phyloP scores from a whole-genome alignment of 1,284 basidiomycete species.

The Apiotrichum sp. region DNA sequence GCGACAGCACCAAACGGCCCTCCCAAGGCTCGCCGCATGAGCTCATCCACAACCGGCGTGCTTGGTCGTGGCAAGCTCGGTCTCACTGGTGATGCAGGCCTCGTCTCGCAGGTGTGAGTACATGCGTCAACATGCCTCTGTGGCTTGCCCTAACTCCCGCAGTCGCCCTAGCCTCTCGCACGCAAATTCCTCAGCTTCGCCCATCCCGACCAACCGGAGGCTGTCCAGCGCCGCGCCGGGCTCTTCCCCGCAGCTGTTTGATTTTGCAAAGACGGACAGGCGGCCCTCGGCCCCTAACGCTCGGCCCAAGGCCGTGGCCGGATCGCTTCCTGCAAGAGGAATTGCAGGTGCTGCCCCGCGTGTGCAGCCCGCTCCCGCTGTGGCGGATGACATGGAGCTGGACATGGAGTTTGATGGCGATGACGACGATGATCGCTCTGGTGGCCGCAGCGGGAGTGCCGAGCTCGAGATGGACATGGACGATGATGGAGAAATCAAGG shows the following conservation, averaged over 20 bases:
- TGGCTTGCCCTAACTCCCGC: too few species aligned
- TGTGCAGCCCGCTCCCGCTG: constrained; percentile 9
- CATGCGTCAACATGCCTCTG: too few species aligned
- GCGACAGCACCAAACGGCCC: constrained; percentile 10
- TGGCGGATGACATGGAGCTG: constrained; percentile 39
- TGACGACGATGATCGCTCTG: constrained; percentile 19
- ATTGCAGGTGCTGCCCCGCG: constrained; percentile 10
- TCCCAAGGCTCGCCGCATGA: constrained; percentile 36
- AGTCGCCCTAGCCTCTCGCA: constrained; percentile 21
- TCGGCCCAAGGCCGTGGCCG: constrained; percentile 21
- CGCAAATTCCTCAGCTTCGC: constrained; percentile 19
- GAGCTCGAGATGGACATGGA: constrained; percentile 38
- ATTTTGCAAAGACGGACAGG: constrained; percentile 43
- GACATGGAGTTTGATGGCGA: constrained; percentile 38
- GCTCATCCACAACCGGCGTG: constrained; percentile 41
- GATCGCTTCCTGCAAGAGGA: constrained; percentile 28
- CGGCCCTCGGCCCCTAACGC: constrained; percentile 14
- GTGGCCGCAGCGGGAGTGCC: constrained; percentile 20
- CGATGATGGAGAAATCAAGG: constrained; percentile 10
- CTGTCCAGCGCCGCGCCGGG: constrained; percentile 18
- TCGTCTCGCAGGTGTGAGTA: constrained; percentile 31
- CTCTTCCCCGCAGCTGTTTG: constrained; percentile 37
- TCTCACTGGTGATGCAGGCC: constrained; percentile 29
- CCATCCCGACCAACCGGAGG: constrained; percentile 26
- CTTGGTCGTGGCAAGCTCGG: constrained; percentile 41